Percentiles rank a stretch among this genome's conserved stretches.
Conservation (phyloP, 1,284 basidiomycete genomes). For the Papiliotrema fonsecae region DNA sequence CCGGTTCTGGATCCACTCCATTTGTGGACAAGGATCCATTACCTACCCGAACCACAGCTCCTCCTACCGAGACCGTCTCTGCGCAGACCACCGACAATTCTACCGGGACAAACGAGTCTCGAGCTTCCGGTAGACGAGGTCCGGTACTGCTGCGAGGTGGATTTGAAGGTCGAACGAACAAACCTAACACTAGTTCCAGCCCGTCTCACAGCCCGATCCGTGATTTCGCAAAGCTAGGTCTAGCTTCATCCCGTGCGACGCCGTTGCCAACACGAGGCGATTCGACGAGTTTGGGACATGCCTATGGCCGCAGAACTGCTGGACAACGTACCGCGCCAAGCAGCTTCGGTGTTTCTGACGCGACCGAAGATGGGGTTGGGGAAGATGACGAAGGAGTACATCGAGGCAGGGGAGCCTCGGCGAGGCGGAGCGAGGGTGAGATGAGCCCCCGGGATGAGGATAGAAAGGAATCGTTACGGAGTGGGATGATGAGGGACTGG, state of each 20-base stretch:
- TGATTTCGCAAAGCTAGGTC: constrained; percentile 7
- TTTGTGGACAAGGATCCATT: constrained; percentile 11
- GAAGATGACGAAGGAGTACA: background rate
- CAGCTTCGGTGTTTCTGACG: constrained; percentile 1
- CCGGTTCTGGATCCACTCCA: constrained; percentile 13
- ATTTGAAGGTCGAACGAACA: constrained; percentile 24
- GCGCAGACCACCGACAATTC: constrained; percentile 33
- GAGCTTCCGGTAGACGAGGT: constrained; percentile 21
- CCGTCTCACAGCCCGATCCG: constrained; percentile 27
- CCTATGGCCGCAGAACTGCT: background rate
- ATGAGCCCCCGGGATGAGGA: background rate
- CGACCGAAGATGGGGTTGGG: background rate
- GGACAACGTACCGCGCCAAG: constrained; percentile 11
- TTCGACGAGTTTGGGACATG: constrained; percentile 1
- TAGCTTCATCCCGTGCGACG: background rate
- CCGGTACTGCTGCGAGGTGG: constrained; percentile 46
- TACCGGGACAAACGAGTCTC: constrained; percentile 8
- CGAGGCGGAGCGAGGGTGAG: background rate
- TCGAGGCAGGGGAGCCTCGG: background rate
- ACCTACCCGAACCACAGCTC: constrained; percentile 7
- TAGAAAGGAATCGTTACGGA: background rate
- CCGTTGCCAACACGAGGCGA: background rate
- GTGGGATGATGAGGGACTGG: background rate
- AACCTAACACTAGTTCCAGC: constrained; percentile 9
- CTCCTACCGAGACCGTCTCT: constrained; percentile 13